Base-by-base conservation (phyloP, 768 basidiomycete species). In the Macrolepiota fuliginosa region DNA sequence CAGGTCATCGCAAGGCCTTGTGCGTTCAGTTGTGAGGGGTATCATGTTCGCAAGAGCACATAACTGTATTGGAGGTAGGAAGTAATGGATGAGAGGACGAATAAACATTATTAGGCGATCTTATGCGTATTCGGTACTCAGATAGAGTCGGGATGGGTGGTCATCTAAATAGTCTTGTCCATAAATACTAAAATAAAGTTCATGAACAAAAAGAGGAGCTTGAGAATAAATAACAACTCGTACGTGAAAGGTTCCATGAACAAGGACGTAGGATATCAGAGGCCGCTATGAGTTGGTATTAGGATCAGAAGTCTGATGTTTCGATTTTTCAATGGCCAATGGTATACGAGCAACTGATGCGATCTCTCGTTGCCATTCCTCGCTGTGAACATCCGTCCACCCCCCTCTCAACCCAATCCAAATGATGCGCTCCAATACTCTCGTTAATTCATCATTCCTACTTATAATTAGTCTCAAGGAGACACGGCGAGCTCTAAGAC, bases 391-490 rank as follows among this genome's bases (percentile, higher is more conserved):
- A 65, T 89, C 87, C 24, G 81, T 81, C 86, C 83, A 87, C 0
- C 86, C 87, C 2, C 83, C 81, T 40, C 83, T 77, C 52, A 87
- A 64, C 1, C 88, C 87, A 57, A 89, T 85, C 54, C 90, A 87
- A 7, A 92, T 85, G 9, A 92, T 75, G 19, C 86, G 81, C 55
- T 88, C 80, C 42, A 92, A 72, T 51, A 91, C 84, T 58, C 79
- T 78, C 22, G 82, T 77, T n/a, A 93, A 74, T 64, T 91, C 86
- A 53, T 86, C 85, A 62, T 84, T 85, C 68, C 90, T 89, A 52
- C 62, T 19, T 5, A 9, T 40, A 58, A 24, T 39, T 7, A 63
- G n/a, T 10, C 29, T 32, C 32, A 45, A 45, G 32, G 25, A 51
- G 22, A 37, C 1, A 17, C 32, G 29, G 42, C 24, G 29, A n/a